These are phyloP conservation scores for Aspergillus pseudotamarii DNA, from an alignment of 2,329 filamentous ascomycete species.

Conservation along the genomic window DNA sequence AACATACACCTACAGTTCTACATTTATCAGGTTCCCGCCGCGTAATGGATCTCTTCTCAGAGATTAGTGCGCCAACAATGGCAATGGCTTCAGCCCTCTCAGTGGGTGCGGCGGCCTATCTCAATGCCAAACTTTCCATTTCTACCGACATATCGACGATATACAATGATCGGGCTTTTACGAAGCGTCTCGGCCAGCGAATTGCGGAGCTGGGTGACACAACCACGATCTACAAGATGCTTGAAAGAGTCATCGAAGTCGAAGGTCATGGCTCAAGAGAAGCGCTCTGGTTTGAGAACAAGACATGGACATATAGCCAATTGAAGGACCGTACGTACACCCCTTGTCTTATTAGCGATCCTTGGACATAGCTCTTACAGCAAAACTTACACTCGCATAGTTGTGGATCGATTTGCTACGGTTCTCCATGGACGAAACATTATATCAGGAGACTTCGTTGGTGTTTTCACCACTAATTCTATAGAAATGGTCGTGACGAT, in stretches of 20 bases:
- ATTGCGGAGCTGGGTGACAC: slow-evolving; percentile 43
- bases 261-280: slow-evolving; percentile 42
- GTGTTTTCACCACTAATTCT: slow-evolving; percentile 53
- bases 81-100: slow-evolving; percentile 40
- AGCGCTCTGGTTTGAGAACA: slow-evolving; percentile 53
- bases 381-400: slow-evolving; percentile 28
- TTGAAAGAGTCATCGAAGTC: slow-evolving; percentile 44
- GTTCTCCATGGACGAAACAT: slow-evolving; percentile 43
- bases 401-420: slow-evolving; percentile 49
- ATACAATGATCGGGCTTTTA: slow-evolving; percentile 36
- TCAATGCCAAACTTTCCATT: slow-evolving; percentile 48
- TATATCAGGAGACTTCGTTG: slow-evolving; percentile 45
- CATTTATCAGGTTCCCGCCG: no score
- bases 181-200: slow-evolving; percentile 37
- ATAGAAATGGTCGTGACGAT: slow-evolving; percentile 52
- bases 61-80: slow-evolving; percentile 31
- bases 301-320: slow-evolving; percentile 51
- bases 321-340: slow-evolving; percentile 44
- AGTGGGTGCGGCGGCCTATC: slow-evolving; percentile 41
- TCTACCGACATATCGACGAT: slow-evolving; percentile 43
- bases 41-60: slow-evolving; percentile 33
- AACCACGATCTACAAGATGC: slow-evolving; percentile 46
- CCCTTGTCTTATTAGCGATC: background rate
- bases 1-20: background rate
- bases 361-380: background rate